Base-by-base conservation (phyloP, 768 basidiomycete genomes). In the Russula emetica region DNA sequence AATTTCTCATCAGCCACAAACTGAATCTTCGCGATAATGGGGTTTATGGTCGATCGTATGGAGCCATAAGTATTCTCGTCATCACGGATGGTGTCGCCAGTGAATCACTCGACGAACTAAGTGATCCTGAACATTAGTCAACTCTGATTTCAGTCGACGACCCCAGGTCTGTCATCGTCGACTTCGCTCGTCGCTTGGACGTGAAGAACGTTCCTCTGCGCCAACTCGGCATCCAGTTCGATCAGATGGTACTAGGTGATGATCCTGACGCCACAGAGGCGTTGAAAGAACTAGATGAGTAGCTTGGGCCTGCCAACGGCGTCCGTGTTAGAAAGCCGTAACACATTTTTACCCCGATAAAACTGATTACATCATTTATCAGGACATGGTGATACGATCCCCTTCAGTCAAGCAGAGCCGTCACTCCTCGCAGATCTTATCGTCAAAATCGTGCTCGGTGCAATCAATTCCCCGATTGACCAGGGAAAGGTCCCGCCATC, bases 1-100 rank as follows among this genome's bases (percentile, higher is more conserved):
- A n/a, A 34, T 24, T 18, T 26, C 28, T 30, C 8, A 24, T 22
- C 9, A 13, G 26, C 20, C 7, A 52, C 22, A 44, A 45, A 28
- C 22, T 20, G 32, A 32, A 54, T 14, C 22, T 44, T 10, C 22
- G 51, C 32, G n/a, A 55, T 30, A 26, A 55, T 38, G 30, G 38
- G n/a, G 24, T 20, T 20, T 10, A 32, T 34, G 8, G 9, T 13
- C 24, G 14, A 24, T 24, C 9, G n/a, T n/a, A 10, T 16, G 20
- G 40, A 14, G 9, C 55, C 61, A 61, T 65, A 65, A 57, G 42
- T n/a, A n/a, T 77, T 44, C 58, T 79, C 55, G 72, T 79, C 42
- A 75, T 78, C 63, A 78, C 78, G 0, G 75, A 75, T 55, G 73
- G 75, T 54, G 76, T 76, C 3, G 75, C 80, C 0, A 79, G 78